These are phyloP conservation scores for Cicer judaicum DNA, from an alignment of 306 rosid genomes.

Conservation along the genomic window DNA sequence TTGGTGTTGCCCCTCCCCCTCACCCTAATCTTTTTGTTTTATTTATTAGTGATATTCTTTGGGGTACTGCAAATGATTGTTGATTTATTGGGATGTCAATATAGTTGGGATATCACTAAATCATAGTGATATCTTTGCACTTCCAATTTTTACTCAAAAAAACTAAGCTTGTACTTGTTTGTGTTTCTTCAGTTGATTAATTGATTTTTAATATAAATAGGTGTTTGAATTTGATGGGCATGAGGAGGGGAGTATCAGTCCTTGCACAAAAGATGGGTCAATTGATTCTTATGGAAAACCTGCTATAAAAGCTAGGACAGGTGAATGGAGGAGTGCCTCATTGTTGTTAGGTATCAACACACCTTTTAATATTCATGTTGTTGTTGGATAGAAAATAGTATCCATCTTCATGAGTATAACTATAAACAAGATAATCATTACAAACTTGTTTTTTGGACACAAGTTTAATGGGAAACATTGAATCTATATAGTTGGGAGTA, in stretches of 20 bases:
- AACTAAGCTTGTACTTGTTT: background rate
- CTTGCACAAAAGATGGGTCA: constrained; percentile 56
- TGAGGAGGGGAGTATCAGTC: constrained; percentile 40
- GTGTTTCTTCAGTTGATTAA: background rate
- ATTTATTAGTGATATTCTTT: too few species aligned
- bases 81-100: too few species aligned
- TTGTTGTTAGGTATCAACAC: constrained; percentile 51
- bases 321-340: constrained; percentile 68
- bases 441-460: background rate
- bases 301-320: constrained; percentile 48
- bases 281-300: constrained; percentile 56
- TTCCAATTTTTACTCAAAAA: too few species aligned
- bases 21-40: too few species aligned
- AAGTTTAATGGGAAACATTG: background rate
- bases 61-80: too few species aligned
- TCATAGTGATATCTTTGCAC: too few species aligned
- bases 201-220: constrained; percentile 35
- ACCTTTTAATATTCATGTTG: background rate
- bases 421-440: background rate
- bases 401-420: background rate
- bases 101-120: too few species aligned
- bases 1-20: too few species aligned
- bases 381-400: background rate
- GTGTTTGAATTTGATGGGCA: constrained; percentile 46
- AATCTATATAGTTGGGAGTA: background rate